A percentile compares a stretch with the other conserved stretches of the same genome.
These are phyloP conservation scores for Coemansia sp. DNA, from an alignment of 192 early-diverging fungal genomes.

Conservation along the genomic window DNA sequence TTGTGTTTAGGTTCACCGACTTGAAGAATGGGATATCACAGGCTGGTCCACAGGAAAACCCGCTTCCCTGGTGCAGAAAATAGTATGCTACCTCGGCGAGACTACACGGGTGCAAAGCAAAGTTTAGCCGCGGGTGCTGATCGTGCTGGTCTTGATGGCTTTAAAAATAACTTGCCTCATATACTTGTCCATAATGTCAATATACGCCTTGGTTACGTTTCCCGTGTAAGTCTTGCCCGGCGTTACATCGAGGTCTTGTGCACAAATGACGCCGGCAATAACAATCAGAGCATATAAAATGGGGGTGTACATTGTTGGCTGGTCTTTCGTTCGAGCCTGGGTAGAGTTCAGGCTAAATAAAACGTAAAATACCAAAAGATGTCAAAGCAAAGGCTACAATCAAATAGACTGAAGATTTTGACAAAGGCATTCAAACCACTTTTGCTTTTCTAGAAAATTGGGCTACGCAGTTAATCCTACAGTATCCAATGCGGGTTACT, in stretches of 20 bases:
- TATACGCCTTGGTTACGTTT: slow-evolving; percentile 26
- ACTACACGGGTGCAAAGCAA: too few relatives aligned
- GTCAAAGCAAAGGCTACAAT: too few relatives aligned
- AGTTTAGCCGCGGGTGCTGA: too few relatives aligned
- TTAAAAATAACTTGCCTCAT: slow-evolving; percentile 34
- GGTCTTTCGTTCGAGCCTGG: background rate
- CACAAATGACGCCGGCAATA: background rate
- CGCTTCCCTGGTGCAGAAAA: slow-evolving; percentile 36
- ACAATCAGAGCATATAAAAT: background rate
- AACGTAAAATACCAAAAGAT: too few relatives aligned
- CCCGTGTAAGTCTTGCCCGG: slow-evolving; percentile 41
- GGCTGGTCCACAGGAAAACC: slow-evolving; percentile 29
- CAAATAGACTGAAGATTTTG: too few relatives aligned
- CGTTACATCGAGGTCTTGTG: slow-evolving; percentile 36
- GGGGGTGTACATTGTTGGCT: background rate
- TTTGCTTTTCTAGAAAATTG: background rate
- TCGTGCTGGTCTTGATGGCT: too few relatives aligned
- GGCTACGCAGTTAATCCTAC: background rate
- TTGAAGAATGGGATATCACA: slow-evolving; percentile 21
- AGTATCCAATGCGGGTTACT: background rate
- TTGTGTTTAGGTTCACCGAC: slow-evolving; percentile 25
- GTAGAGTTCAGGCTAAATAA: too few relatives aligned
- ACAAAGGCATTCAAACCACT: too few relatives aligned
- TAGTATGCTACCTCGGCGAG: slow-evolving; percentile 37
- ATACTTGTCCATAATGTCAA: slow-evolving; percentile 40